Conservation (phyloP, 805 yeast genomes). For the Metschnikowia lunata region DNA sequence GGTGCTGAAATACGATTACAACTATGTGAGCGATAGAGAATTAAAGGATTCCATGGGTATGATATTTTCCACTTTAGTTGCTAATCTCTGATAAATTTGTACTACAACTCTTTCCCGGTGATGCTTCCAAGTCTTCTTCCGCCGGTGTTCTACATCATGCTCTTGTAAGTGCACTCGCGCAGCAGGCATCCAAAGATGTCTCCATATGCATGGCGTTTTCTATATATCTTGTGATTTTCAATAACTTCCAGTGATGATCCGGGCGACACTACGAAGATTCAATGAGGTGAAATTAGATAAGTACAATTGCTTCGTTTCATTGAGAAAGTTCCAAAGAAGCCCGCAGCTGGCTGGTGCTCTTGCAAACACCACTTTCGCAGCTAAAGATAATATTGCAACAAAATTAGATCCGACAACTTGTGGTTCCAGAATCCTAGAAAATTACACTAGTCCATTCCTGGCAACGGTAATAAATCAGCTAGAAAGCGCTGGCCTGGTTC, state of each 20-base stretch:
- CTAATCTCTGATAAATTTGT: too few relatives aligned
- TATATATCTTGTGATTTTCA: too few relatives aligned
- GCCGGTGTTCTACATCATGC: too few relatives aligned
- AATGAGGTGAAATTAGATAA: conserved; percentile 5
- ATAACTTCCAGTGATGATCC: neutral
- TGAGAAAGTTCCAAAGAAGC: neutral
- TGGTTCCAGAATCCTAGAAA: conserved; percentile 58
- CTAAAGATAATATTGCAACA: conserved; percentile 80
- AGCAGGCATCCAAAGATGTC: too few relatives aligned
- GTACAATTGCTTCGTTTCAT: conserved; percentile 12
- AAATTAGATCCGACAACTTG: conserved; percentile 68
- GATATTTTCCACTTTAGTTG: too few relatives aligned
- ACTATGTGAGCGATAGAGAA: too few relatives aligned
- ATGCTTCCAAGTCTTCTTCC: too few relatives aligned
- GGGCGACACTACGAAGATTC: conserved; percentile 5
- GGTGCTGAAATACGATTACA: too few relatives aligned
- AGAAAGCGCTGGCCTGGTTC: conserved; percentile 44
- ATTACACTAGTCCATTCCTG: conserved; percentile 71
- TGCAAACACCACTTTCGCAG: conserved; percentile 12
- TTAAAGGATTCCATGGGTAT: too few relatives aligned
- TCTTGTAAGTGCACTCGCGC: too few relatives aligned
- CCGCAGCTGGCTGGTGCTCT: conserved; percentile 2
- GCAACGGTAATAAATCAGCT: conserved; percentile 66
- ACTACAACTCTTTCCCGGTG: too few relatives aligned
- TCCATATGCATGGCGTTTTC: too few relatives aligned